Conservation (phyloP, 2,329 filamentous ascomycete species). For the Metarhizium brunneum region DNA sequence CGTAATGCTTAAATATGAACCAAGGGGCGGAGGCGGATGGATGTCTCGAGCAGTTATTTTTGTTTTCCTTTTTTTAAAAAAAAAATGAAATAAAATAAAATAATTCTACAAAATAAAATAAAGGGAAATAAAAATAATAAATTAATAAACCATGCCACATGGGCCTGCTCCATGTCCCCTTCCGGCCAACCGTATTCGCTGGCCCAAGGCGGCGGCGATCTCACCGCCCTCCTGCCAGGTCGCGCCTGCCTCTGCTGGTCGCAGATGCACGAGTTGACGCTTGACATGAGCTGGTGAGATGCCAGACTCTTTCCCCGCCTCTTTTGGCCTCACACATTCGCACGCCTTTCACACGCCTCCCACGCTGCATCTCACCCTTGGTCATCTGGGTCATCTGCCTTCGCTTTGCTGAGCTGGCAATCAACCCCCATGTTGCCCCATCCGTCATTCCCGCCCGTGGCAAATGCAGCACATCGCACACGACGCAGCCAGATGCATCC, state of each 20-base stretch:
- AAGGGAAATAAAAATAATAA: too few relatives aligned
- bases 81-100: not conserved
- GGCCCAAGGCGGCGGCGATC: not conserved
- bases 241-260: not conserved
- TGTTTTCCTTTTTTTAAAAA: too few relatives aligned
- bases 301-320: not conserved
- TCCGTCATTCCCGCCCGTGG: conserved; percentile 6
- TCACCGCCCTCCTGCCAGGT: not conserved
- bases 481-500: conserved; percentile 2
- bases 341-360: not conserved
- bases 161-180: not conserved
- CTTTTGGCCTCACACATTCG: not conserved
- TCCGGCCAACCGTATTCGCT: not conserved
- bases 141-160: too few relatives aligned
- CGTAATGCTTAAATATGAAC: not conserved
- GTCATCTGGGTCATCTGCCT: conserved; percentile 26
- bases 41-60: too few relatives aligned
- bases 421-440: conserved; percentile 10
- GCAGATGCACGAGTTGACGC: too few relatives aligned
- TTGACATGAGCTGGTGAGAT: not conserved
- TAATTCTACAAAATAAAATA: not conserved
- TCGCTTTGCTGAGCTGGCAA: conserved; percentile 26
- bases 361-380: conserved; percentile 7
- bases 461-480: conserved; percentile 2
- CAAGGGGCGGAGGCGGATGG: not conserved